Conservation (phyloP, 148 eudicot genomes). For the Mesembryanthemum crystallinum region DNA sequence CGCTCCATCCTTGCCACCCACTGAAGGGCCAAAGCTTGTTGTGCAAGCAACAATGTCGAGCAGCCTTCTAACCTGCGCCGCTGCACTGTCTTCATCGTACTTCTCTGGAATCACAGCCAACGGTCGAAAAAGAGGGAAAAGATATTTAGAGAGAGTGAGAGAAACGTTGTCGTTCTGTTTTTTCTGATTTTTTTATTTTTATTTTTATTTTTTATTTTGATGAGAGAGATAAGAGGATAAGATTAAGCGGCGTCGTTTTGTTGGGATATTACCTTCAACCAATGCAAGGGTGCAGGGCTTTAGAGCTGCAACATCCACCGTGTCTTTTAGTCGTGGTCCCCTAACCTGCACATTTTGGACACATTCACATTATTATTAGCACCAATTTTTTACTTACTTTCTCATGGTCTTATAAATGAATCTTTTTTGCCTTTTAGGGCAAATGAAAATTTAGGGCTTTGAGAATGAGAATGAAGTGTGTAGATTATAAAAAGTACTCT, state of each 20-base stretch:
- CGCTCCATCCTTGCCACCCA: slow-evolving; percentile 22
- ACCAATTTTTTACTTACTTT: not conserved
- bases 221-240: slow-evolving; percentile 16
- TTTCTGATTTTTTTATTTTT: not conserved
- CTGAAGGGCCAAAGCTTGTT: slow-evolving; percentile 77
- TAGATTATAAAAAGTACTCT: too few relatives aligned
- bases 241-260: slow-evolving; percentile 35
- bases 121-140: not conserved
- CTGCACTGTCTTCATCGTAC: slow-evolving; percentile 70
- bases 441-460: not conserved
- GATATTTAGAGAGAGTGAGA: slow-evolving; percentile 18
- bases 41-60: slow-evolving; percentile 97
- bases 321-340: slow-evolving; percentile 81
- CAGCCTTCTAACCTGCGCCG: slow-evolving; percentile 79
- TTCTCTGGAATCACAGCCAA: slow-evolving; percentile 51
- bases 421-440: slow-evolving; percentile 1
- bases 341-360: slow-evolving; percentile 49
- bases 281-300: slow-evolving; percentile 77
- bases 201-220: too few relatives aligned
- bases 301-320: slow-evolving; percentile 87
- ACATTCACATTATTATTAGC: too few relatives aligned
- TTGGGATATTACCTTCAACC: slow-evolving; percentile 63
- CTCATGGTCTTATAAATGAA: not conserved
- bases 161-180: slow-evolving; percentile 31
- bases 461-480: too few relatives aligned